These are phyloP conservation scores for Mycosphaerella sp. DNA, from an alignment of 2,329 filamentous ascomycete genomes.

Conservation along the genomic window DNA sequence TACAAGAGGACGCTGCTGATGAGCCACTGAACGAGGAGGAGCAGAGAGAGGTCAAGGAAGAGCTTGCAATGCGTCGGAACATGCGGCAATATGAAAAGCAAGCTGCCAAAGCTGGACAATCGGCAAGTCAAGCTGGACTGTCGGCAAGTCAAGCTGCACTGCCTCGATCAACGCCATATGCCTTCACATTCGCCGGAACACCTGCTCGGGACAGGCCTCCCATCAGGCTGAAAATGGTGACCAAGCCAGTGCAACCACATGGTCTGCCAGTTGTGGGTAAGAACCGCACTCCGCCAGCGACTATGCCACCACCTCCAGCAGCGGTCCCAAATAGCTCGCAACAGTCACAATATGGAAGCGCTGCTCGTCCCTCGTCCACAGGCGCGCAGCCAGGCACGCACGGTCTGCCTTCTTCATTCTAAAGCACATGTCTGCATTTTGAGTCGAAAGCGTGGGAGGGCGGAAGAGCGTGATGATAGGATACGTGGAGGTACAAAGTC, in stretches of 20 bases:
- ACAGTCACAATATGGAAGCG: background rate
- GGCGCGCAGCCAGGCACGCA: background rate
- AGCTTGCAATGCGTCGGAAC: conserved; percentile 40
- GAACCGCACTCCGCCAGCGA: background rate
- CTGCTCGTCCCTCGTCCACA: background rate
- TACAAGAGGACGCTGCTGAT: conserved; percentile 31
- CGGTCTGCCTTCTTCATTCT: background rate
- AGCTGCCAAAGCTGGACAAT: conserved; percentile 55
- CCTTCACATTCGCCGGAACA: background rate
- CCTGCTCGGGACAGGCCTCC: background rate
- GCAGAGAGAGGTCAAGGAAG: conserved; percentile 25
- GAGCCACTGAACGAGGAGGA: conserved; percentile 31
- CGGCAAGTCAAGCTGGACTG: conserved; percentile 44
- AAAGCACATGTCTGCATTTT: background rate
- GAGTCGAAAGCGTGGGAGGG: background rate
- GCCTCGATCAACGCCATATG: conserved; percentile 1
- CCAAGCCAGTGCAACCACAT: background rate
- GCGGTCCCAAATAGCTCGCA: background rate
- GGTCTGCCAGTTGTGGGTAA: background rate
- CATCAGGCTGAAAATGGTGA: background rate
- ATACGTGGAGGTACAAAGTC: background rate
- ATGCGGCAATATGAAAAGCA: conserved; percentile 50
- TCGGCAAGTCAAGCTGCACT: conserved; percentile 40
- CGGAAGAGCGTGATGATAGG: background rate
- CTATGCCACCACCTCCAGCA: background rate